A percentile compares a stretch with the other conserved stretches of the same genome.
phyloP scores from a whole-genome alignment of 768 basidiomycete species.

The Suillus placidus region DNA sequence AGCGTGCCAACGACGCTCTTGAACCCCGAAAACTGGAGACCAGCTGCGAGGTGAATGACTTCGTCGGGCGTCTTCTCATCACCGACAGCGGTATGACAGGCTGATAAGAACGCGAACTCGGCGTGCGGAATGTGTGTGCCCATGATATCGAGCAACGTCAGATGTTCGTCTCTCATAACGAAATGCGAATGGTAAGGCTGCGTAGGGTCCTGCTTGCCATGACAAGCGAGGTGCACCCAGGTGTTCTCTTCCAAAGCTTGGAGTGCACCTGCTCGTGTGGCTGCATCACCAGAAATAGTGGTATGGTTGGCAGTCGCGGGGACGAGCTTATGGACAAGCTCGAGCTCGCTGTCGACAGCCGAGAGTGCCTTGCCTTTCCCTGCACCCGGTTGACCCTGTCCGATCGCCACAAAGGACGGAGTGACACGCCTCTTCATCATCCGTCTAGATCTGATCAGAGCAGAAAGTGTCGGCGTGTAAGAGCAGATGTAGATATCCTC shows the following conservation, averaged over 20 bases:
- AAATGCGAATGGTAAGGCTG: slow-evolving; percentile 33
- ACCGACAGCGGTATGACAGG: neutral
- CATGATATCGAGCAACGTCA: neutral
- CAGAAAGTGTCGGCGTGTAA: neutral
- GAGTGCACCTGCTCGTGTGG: slow-evolving; percentile 20
- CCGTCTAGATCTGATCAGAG: neutral
- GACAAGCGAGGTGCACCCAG: slow-evolving; percentile 38
- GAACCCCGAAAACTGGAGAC: too few species aligned
- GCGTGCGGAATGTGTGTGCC: neutral
- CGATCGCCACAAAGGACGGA: too few species aligned
- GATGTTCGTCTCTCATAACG: neutral
- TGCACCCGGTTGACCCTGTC: neutral
- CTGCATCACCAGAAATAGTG: slow-evolving; percentile 15
- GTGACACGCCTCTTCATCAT: neutral
- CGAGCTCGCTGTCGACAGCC: neutral
- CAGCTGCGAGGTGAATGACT: too few species aligned
- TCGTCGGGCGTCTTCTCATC: too few species aligned
- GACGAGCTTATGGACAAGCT: neutral
- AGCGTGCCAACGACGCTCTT: too few species aligned
- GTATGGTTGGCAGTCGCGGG: neutral
- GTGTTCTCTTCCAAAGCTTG: slow-evolving; percentile 18
- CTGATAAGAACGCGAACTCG: neutral
- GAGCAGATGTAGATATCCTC: neutral
- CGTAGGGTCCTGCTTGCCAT: slow-evolving; percentile 23
- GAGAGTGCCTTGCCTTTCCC: neutral